A percentile compares a stretch with the other conserved stretches of the same genome.
These are phyloP conservation scores for Zoysia matrella DNA, from an alignment of 202 grass and related monocot species.

Conservation along the genomic window DNA sequence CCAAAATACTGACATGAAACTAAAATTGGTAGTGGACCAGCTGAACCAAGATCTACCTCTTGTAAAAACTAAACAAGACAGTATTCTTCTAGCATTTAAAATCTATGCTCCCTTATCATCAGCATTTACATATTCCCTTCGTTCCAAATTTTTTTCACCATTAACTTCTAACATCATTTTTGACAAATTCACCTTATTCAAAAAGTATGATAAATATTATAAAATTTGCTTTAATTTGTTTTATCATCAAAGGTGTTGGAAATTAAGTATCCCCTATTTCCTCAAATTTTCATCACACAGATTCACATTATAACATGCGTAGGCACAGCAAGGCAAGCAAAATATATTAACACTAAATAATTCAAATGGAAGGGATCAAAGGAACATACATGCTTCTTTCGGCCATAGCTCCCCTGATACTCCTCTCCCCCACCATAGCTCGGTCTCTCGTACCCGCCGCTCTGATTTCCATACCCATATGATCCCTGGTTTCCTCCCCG, in stretches of 20 bases:
- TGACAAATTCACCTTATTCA: too few relatives aligned
- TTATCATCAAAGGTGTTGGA: too few relatives aligned
- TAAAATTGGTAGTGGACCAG: background rate
- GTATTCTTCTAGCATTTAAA: background rate
- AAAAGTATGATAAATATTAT: too few relatives aligned
- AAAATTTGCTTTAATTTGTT: too few relatives aligned
- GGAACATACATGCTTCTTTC: constrained; percentile 71
- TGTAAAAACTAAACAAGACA: background rate
- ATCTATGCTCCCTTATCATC: background rate
- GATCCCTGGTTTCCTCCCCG: constrained; percentile 41
- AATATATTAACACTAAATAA: background rate
- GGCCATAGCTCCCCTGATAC: constrained; percentile 54
- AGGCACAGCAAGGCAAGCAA: background rate
- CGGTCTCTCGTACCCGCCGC: constrained; percentile 44
- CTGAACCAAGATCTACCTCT: background rate
- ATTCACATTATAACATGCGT: background rate
- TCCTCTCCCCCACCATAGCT: constrained; percentile 53
- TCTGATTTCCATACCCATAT: constrained; percentile 51
- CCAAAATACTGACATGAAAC: too few relatives aligned
- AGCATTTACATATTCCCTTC: background rate
- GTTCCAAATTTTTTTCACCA: too few relatives aligned
- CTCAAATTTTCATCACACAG: background rate
- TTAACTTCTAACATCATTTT: too few relatives aligned
- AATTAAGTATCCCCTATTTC: background rate
- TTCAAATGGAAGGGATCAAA: background rate